Evolutionary conservation across 345 rosid species (phyloP), one percentile per base, ranked within the genome.

Genomic region (Populus davidiana): DNA sequence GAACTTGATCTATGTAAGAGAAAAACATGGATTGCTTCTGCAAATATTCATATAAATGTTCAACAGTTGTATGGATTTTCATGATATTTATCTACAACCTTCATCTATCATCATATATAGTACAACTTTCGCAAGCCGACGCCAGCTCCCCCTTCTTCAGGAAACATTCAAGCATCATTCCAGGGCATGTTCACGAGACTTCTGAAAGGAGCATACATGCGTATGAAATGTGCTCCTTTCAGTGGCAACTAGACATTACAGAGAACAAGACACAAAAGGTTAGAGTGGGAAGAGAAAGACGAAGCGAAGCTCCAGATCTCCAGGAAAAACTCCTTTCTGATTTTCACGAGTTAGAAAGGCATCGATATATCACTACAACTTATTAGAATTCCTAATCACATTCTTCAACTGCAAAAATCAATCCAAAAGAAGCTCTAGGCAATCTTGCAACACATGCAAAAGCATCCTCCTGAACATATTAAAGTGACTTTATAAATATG

Each of bases 361-460:
- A 27, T 11, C 18, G 21, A 77, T 10, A 13, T 8, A 39, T 7
- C 0, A 9, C 35, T 14, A n/a, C 54, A 23, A 5, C 52, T 18
- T 67, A 50, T 21, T 31, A 17, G 54, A 67, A 54, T 75, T 49
- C 70, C 70, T 75, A 13, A 49, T 52, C 23, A 59, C 56, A 61
- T 38, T 43, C 52, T 61, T 69, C 68, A 35, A 29, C 39, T 36
- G 39, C 39, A 36, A 36, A 36, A 36, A 36, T 36, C 39, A 36
- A 39, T 64, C 70, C 21, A 20, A 54, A 54, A 17, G 25, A 13
- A 23, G 20, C 5, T 49, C 38, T 3, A 5, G 17, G 14, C 27
- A 12, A 52, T 11, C 5, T 25, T 65, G 36, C 62, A 65, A 50
- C 70, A 61, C 11, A 64, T 61, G 54, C 65, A 23, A 70, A 43